Conservation (phyloP, 495 filamentous ascomycete genomes). For the Amniculicola lignicola region DNA sequence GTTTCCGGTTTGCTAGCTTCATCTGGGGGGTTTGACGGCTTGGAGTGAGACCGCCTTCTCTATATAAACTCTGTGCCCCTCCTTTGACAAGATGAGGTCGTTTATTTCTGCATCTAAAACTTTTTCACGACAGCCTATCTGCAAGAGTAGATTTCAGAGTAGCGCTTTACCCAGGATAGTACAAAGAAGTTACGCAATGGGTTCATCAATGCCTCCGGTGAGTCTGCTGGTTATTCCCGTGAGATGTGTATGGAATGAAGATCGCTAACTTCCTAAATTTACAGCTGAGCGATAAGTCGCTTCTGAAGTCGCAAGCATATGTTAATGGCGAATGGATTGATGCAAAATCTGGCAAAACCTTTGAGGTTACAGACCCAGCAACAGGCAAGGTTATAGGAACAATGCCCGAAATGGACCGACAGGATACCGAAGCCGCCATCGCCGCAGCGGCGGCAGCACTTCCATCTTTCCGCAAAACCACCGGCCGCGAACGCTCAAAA, state of each 20-base stretch:
- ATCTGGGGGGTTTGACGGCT: too few species aligned
- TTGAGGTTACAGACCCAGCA: slow-evolving; percentile 66
- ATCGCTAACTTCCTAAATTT: not conserved
- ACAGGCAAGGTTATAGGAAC: slow-evolving; percentile 75
- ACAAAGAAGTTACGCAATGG: slow-evolving; percentile 37
- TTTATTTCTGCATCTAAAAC: slow-evolving; percentile 13
- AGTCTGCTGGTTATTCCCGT: slow-evolving; percentile 3
- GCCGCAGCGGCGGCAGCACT: slow-evolving; percentile 72
- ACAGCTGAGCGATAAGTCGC: slow-evolving; percentile 44
- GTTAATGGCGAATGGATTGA: slow-evolving; percentile 47
- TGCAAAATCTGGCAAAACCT: slow-evolving; percentile 46
- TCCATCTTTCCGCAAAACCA: slow-evolving; percentile 62
- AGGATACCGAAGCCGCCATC: slow-evolving; percentile 77
- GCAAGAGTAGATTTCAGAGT: slow-evolving; percentile 35
- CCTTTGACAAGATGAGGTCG: slow-evolving; percentile 19
- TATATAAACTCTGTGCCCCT: not conserved
- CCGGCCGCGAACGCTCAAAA: slow-evolving; percentile 71
- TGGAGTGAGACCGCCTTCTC: not conserved
- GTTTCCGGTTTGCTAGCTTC: not conserved
- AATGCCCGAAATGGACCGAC: slow-evolving; percentile 72
- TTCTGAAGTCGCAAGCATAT: slow-evolving; percentile 43
- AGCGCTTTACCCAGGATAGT: slow-evolving; percentile 33
- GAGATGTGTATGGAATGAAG: not conserved
- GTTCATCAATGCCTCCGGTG: slow-evolving; percentile 37
- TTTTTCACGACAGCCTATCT: slow-evolving; percentile 21